A percentile compares a stretch with the other conserved stretches of the same genome.
These are phyloP conservation scores for Blastobotrys buckinghamii DNA, from an alignment of 1,139 yeast genomes.

Conservation along the genomic window DNA sequence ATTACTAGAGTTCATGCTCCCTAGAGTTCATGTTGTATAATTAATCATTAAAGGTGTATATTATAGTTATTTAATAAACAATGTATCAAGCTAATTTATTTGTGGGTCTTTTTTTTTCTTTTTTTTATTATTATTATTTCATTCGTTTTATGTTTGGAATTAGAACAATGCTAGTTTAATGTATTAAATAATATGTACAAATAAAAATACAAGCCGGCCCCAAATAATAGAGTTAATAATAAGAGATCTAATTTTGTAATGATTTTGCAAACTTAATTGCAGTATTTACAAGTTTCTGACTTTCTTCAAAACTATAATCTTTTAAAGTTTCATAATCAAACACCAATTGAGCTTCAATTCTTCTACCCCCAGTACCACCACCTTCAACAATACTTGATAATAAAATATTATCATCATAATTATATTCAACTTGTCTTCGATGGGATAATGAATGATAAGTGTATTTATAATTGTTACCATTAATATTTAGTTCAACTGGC, in stretches of 20 bases:
- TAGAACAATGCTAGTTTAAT: no score
- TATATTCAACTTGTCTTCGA: slow-evolving; percentile 43
- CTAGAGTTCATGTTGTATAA: background rate
- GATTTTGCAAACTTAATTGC: background rate
- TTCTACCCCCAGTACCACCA: slow-evolving; percentile 50
- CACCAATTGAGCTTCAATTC: slow-evolving; percentile 43
- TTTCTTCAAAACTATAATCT: background rate
- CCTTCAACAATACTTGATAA: slow-evolving; percentile 51
- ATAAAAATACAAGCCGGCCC: no score
- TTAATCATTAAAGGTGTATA: no score
- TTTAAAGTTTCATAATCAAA: slow-evolving; percentile 30
- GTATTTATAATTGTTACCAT: slow-evolving; percentile 38
- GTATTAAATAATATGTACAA: no score
- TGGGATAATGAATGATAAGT: slow-evolving; percentile 40
- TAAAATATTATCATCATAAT: slow-evolving; percentile 35
- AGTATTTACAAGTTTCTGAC: background rate
- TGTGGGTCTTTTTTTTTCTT: no score
- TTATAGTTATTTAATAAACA: no score
- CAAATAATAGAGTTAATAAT: background rate
- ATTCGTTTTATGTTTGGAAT: no score
- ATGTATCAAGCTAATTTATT: no score
- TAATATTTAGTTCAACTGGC: slow-evolving; percentile 36
- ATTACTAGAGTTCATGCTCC: slow-evolving; percentile 42
- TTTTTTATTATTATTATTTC: no score
- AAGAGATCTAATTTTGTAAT: background rate